A percentile compares a stretch with the other conserved stretches of the same genome.
Conservation (phyloP, 805 yeast species). For the Wickerhamomyces queroliae region DNA sequence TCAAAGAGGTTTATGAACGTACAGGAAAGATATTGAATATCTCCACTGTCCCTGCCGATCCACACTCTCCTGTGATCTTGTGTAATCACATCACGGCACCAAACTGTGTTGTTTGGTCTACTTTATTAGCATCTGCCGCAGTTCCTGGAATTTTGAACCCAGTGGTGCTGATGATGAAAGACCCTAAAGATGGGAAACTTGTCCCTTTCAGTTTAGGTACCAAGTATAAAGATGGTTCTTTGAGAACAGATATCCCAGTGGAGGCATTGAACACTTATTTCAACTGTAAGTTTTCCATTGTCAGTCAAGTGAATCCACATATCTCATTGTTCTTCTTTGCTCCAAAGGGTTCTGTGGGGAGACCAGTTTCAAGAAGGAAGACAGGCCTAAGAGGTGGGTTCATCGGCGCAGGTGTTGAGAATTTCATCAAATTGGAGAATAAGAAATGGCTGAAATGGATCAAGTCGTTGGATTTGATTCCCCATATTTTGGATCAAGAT, state of each 20-base stretch:
- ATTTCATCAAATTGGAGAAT: slow-evolving; percentile 63
- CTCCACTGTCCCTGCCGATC: slow-evolving; percentile 77
- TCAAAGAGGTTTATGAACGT: slow-evolving; percentile 58
- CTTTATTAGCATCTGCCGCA: slow-evolving; percentile 71
- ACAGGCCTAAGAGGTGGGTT: slow-evolving; percentile 75
- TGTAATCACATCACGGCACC: slow-evolving; percentile 77
- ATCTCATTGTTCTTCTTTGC: slow-evolving; percentile 70
- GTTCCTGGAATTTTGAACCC: slow-evolving; percentile 82
- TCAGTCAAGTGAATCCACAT: slow-evolving; percentile 82
- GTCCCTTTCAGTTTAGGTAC: slow-evolving; percentile 66
- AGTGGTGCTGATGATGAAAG: slow-evolving; percentile 71
- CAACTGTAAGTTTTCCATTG: slow-evolving; percentile 70
- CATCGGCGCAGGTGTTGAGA: slow-evolving; percentile 65
- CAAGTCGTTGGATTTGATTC: slow-evolving; percentile 59
- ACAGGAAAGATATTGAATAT: slow-evolving; percentile 71
- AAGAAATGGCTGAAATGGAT: slow-evolving; percentile 71
- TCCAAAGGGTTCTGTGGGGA: slow-evolving; percentile 75
- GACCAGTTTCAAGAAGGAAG: slow-evolving; percentile 60
- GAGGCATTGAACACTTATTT: slow-evolving; percentile 69
- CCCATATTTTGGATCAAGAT: slow-evolving; percentile 65
- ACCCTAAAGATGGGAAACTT: slow-evolving; percentile 30
- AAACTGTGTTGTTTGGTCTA: slow-evolving; percentile 76
- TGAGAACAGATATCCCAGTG: slow-evolving; percentile 74
- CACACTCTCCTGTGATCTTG: slow-evolving; percentile 73
- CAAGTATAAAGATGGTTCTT: slow-evolving; percentile 75